Base-by-base conservation (phyloP, 805 yeast species). In the Wickerhamiella lipophila region DNA sequence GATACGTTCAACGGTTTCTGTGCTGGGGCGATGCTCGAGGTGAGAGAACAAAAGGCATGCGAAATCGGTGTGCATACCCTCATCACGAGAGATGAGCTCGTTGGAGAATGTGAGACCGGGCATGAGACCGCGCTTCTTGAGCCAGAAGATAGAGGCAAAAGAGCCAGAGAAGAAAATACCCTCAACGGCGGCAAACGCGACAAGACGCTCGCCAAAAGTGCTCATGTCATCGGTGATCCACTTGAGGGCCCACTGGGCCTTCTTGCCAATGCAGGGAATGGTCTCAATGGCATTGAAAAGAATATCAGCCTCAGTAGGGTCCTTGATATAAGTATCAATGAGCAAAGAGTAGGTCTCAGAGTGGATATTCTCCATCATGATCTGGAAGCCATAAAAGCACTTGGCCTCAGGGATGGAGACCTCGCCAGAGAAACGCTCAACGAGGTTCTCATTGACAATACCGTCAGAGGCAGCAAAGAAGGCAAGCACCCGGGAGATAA, bases 391-490 rank as follows among this genome's bases (percentile, higher is more conserved):
- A 68, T 89, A 89, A 75, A 89, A 92, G 68, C 96, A 88, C 69
- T 89, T 88, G 61, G 97, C 98, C 73, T 89, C 98, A 50, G 98
- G 92, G 56, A 85, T 71, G 69, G 88, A 96, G 53, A 92, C 96
- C 71, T 89, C 97, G 56, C 95, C 95, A 50, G 94, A 81, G 72
- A 89, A 89, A 66, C 94, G 88, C 71, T 89, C 97, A 54, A 89
- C 96, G 66, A 89, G 77, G 71, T 89, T 89, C 73, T 89, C 98
- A 65, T 92, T 92, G 58, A 89, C 98, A 57, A 89, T 87, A 67
- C 98, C 98, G 67, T 89, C 98, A 41, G 95, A 84, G 40, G 98
- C 98, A 56, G 98, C 98, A 63, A 89, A 89, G 75, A 92, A 89
- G 15, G 98, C 98, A 58, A 89, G 73, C 47, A 89, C 94, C 67